Evolutionary conservation across 129 eudicot genomes (phyloP), one percentile per base, ranked within the genome.

Genomic region (Lactuca saligna): DNA sequence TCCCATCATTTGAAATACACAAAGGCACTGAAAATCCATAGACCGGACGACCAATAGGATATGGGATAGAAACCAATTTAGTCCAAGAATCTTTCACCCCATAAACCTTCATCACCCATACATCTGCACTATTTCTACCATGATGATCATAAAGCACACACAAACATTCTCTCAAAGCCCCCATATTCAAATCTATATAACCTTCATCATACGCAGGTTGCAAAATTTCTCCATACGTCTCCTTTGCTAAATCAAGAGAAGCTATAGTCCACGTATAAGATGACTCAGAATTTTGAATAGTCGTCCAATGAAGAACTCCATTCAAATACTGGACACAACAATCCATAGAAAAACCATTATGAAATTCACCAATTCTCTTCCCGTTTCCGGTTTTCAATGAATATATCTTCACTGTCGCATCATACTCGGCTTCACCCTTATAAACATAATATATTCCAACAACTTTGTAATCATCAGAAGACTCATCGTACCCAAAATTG

Each of bases 71-170:
- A 65, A 54, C 68, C 62, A 84, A 41, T 56, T 77, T 84, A 29
- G 44, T 39, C 44, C 44, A 39, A 39, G 11, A 39, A 39, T 39
- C 44, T 39, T 39, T 39, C 8, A 39, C 78, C 7, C 88, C 88
- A 61, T 84, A 80, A 15, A 72, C 85, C 68, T 77, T 84, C 83
- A 84, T 63, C 61, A 80, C 69, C 88, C 88, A 84, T 20, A 84
- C 49, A 80, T 80, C 83, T 2, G 65, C 55, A 15, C 48, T 51
- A 16, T 12, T 29, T 53, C 57, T 51, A 39, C 9, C 9, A 39
- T 39, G 4, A 39, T 39, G 7, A 39, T 39, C 44, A 39, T 7
- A 39, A 39, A 7, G 8, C 8, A 39, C 44, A 39, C 8, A 5
- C 44, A 39, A 39, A 5, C 44, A 39, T 39, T 39, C 44, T 39